Conservation (phyloP, 2,329 filamentous ascomycete species). For the Penicillium vulpinum region DNA sequence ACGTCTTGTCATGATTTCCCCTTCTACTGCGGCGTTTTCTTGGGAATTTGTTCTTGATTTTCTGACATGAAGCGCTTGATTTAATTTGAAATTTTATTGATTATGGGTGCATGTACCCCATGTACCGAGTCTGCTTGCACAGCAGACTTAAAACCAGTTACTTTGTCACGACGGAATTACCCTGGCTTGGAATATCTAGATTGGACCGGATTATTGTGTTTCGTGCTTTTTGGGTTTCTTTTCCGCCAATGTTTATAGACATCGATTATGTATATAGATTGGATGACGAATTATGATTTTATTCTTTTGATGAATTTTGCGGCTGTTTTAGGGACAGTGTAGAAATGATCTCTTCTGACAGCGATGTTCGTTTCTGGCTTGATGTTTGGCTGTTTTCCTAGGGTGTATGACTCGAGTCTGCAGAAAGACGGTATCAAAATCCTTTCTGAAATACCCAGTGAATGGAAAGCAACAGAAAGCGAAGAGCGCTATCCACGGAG, state of each 20-base stretch:
- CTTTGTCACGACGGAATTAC: slow-evolving; percentile 1
- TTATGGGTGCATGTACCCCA: slow-evolving; percentile 6
- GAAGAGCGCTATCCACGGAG: neutral
- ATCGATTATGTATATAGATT: slow-evolving; percentile 11
- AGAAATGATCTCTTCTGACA: neutral
- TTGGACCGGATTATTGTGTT: neutral
- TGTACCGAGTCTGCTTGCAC: neutral
- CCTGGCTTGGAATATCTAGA: slow-evolving; percentile 2
- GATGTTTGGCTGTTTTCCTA: too few relatives aligned
- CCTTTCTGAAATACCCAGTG: neutral
- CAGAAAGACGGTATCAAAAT: too few relatives aligned
- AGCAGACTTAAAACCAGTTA: neutral
- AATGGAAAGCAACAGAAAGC: neutral
- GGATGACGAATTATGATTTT: slow-evolving; percentile 19
- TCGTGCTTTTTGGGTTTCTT: neutral
- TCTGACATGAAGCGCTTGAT: slow-evolving; percentile 10
- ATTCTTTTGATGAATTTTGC: neutral
- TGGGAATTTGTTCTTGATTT: neutral
- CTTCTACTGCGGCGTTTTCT: slow-evolving; percentile 12
- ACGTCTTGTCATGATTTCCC: slow-evolving; percentile 6
- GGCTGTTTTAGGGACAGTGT: neutral
- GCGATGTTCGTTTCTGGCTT: neutral
- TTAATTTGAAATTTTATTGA: slow-evolving; percentile 1
- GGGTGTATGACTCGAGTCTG: too few relatives aligned
- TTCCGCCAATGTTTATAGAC: neutral